Evolutionary conservation across 495 filamentous ascomycete genomes (phyloP), one percentile per base, ranked within the genome.

Genomic region (Trichoderma erinaceum): DNA sequence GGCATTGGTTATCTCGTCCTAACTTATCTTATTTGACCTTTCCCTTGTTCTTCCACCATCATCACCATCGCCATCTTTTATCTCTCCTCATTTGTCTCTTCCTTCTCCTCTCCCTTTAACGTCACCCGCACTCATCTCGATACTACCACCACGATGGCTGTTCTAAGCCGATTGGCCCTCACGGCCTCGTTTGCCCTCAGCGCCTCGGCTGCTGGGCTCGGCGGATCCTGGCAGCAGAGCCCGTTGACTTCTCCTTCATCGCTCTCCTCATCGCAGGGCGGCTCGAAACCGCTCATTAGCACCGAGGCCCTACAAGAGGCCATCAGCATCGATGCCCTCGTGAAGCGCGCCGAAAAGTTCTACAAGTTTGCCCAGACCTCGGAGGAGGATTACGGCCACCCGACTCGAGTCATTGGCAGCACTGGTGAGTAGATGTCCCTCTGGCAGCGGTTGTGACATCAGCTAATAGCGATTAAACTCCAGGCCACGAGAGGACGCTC

Each of bases 391-490:
- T 88, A 84, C 74, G 80, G 80, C 68, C 87, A 86, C 67, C 87
- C 86, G 3, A 89, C 87, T 4, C 79, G 87, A 66, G 87, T 89
- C 21, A 88, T 89, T 69, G 87, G 87, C 27, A 87, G 84, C 67
- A 70, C 79, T 69, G 87, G 87, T 85, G 79, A 65, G 76, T 72
- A 0, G 29, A 0, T 29, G 8, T 12, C 23, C 21, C 2, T 6
- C 11, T 25, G 50, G 11, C 4, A 58, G 16, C 21, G 18, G 50
- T 58, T 25, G 15, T 21, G 50, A 32, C 67, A 63, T 68, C 23
- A 15, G 25, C 25, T 27, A 32, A 18, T 13, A 27, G 15, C 18
- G 23, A 64, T 16, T 65, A 16, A 32, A 58, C 8, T n/a, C 58
- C 68, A 86, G 86, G 86, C 4, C 88, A 90, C 70, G 68, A 75